A percentile compares a stretch with the other conserved stretches of the same genome.
Evolutionary conservation across 805 yeast species (phyloP).

Genomic region (Metschnikowia cerradonensis): DNA sequence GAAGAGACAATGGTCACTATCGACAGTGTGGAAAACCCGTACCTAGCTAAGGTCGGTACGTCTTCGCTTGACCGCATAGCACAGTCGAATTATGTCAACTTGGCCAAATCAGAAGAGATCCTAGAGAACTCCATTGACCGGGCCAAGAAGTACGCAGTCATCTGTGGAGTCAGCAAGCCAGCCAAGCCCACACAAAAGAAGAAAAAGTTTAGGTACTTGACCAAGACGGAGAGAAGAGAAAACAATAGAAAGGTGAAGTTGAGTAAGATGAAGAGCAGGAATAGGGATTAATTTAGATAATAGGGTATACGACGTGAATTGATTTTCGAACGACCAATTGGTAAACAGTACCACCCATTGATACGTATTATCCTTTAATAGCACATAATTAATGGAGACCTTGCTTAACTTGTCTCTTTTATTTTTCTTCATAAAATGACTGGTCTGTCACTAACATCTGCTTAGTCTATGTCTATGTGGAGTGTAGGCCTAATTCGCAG

Average conservation of each 20-base stretch:
- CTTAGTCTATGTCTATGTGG: background rate
- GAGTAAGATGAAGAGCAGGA: slow-evolving; percentile 22
- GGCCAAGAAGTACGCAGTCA: slow-evolving; percentile 79
- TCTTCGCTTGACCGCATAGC: slow-evolving; percentile 44
- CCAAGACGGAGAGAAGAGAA: slow-evolving; percentile 70
- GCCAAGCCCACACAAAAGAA: slow-evolving; percentile 46
- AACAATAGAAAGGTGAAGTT: slow-evolving; percentile 34
- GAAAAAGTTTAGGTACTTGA: slow-evolving; percentile 84
- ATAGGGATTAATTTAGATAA: slow-evolving; percentile 10
- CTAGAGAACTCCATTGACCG: slow-evolving; percentile 69
- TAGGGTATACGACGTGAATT: background rate
- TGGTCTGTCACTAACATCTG: background rate
- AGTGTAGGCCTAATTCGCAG: slow-evolving; percentile 1
- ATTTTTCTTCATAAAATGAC: no score
- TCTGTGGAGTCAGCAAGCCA: slow-evolving; percentile 49
- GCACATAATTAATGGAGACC: no score
- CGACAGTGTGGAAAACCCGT: slow-evolving; percentile 52
- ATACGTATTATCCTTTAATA: no score
- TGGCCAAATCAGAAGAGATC: slow-evolving; percentile 63
- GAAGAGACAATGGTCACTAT: slow-evolving; percentile 50
- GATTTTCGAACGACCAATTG: background rate
- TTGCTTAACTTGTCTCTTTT: no score
- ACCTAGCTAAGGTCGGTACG: slow-evolving; percentile 27
- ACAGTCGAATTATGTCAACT: slow-evolving; percentile 65
- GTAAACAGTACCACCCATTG: background rate